These are phyloP conservation scores for Breviolum minutum DNA, from an alignment of 73 alveolate genomes.

Conservation along the genomic window DNA sequence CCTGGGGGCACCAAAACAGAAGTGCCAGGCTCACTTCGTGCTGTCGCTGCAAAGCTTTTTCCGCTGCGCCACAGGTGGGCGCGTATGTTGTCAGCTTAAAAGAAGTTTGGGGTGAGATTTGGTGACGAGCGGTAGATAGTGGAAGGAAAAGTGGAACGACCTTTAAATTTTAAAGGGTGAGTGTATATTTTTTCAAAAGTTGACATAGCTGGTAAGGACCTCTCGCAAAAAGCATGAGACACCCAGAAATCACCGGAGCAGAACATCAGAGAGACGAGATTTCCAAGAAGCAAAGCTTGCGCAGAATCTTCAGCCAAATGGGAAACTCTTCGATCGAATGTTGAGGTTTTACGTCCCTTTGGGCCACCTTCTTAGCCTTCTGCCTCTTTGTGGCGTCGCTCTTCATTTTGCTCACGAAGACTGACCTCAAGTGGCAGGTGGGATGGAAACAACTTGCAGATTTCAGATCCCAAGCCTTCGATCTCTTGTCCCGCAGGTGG, in stretches of 20 bases:
- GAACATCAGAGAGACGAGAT: too few relatives aligned
- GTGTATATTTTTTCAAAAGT: too few relatives aligned
- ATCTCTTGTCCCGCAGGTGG: conserved; percentile 32
- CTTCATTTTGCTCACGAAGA: conserved; percentile 50
- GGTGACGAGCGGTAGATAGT: too few relatives aligned
- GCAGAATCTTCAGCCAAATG: too few relatives aligned
- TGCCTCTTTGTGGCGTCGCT: conserved; percentile 49
- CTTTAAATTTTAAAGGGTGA: too few relatives aligned
- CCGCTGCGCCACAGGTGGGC: conserved; percentile 68
- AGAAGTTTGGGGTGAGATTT: too few relatives aligned
- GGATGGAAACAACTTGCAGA: background rate
- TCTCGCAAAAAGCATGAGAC: too few relatives aligned
- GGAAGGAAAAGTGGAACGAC: too few relatives aligned
- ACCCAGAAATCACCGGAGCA: too few relatives aligned
- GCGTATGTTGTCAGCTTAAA: too few relatives aligned
- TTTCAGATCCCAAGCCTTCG: background rate
- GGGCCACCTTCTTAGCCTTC: conserved; percentile 90
- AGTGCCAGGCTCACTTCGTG: conserved; percentile 57
- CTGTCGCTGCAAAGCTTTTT: conserved; percentile 93
- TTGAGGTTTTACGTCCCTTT: conserved; percentile 48
- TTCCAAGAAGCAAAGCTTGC: too few relatives aligned
- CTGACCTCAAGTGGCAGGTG: conserved; percentile 91
- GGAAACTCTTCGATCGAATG: background rate
- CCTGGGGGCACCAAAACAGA: background rate
- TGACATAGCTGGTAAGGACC: too few relatives aligned